Evolutionary conservation across 2,329 filamentous ascomycete species (phyloP), one percentile per base, ranked within the genome.

Genomic region (Rosellinia necatrix): DNA sequence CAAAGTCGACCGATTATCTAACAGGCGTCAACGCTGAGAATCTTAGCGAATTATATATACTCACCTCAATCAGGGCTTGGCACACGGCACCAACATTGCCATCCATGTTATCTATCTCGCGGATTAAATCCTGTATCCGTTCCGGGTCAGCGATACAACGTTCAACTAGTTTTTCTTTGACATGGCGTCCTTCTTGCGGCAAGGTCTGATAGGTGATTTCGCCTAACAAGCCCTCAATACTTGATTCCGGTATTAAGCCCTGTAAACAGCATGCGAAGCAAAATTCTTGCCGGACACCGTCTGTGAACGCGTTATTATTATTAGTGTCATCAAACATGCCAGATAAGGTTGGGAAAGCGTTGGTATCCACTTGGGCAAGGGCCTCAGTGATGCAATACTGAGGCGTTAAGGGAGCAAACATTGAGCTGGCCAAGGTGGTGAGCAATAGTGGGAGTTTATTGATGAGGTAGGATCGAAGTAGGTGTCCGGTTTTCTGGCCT

Each of bases 201-300:
- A 92, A 77, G 32, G 86, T 89, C 62, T 91, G 87, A 76, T 94
- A 88, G 0, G 91, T 90, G 21, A 91, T 88, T 66, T 96, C 92
- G 4, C 91, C 92, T 2, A 97, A 76, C 8, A 99, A 81, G 3
- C 83, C 83, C 68, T 93, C 87, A 13, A 96, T 90, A 46, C 88
- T 89, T 29, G 85, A 81, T 61, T 92, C 86, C 0, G 87, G 84
- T 21, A 97, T 86, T n/a, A 99, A 78, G 1, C 87, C 86, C 71
- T 97, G 92, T 34, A 97, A 80, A 51, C 90, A 91, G 69, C 94
- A 99, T 0, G 93, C 87, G 61, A 96, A 94, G 35, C 96, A 83
- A 63, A 97, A 97, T 59, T 97, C 82, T 56, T 85, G 81, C 13
- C 82, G 76, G 8, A 84, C 81, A 37, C 78, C 83, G 54, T 85